Conservation (phyloP, 2,329 filamentous ascomycete genomes). For the Amylocarpus encephaloides region DNA sequence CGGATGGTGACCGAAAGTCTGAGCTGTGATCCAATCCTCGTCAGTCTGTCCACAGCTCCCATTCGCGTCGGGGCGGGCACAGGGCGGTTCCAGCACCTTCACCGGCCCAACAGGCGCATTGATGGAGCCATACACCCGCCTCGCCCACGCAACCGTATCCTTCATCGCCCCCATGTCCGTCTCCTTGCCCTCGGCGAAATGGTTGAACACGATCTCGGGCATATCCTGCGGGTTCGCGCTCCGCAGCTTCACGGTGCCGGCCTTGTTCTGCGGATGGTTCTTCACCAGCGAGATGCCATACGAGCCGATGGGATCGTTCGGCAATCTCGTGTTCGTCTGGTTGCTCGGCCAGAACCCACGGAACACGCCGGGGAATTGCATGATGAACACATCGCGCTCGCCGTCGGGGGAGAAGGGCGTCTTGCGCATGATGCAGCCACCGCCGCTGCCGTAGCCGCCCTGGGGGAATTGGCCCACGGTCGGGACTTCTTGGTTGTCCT, state of each 20-base stretch:
- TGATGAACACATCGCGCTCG: slow-evolving; percentile 35
- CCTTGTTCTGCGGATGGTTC: slow-evolving; percentile 38
- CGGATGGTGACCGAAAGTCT: slow-evolving; percentile 4
- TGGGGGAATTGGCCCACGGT: not conserved
- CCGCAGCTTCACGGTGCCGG: slow-evolving; percentile 54
- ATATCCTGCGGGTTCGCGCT: slow-evolving; percentile 57
- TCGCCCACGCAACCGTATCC: slow-evolving; percentile 31
- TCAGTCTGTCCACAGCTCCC: not conserved
- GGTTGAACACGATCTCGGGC: slow-evolving; percentile 57
- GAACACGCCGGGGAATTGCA: slow-evolving; percentile 22
- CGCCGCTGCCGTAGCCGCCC: not conserved
- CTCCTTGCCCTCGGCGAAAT: slow-evolving; percentile 35
- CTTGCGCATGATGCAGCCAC: slow-evolving; percentile 5
- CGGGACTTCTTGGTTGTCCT: slow-evolving; percentile 30
- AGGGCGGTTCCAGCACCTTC: not conserved
- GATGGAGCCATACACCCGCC: slow-evolving; percentile 1
- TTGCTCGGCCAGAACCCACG: slow-evolving; percentile 35
- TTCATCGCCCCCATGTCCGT: slow-evolving; percentile 35
- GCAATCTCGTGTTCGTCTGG: slow-evolving; percentile 33
- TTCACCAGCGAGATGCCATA: slow-evolving; percentile 24
- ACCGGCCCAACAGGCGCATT: not conserved
- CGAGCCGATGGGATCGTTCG: not conserved
- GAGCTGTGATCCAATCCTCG: slow-evolving; percentile 5
- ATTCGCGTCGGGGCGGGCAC: not conserved
- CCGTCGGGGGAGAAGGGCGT: slow-evolving; percentile 22